phyloP scores from a whole-genome alignment of 2,329 filamentous ascomycete species.

The Colletotrichum melonis region DNA sequence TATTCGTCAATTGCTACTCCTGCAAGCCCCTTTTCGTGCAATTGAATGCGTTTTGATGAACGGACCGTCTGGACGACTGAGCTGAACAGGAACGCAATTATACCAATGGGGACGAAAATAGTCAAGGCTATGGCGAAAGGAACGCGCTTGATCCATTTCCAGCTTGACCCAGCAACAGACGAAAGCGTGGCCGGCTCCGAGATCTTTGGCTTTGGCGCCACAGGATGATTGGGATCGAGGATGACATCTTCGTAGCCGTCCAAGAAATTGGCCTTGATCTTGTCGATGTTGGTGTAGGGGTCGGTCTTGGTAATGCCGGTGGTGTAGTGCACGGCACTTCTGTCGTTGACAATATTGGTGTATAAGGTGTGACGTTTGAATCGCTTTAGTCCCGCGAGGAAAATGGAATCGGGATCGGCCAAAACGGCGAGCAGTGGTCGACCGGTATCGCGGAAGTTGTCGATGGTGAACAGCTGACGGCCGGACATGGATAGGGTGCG shows the following conservation, averaged over 20 bases:
- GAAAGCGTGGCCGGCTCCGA: constrained; percentile 42
- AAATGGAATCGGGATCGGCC: constrained; percentile 86
- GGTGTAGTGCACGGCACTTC: constrained; percentile 85
- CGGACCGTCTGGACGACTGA: constrained; percentile 80
- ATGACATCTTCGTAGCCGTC: constrained; percentile 80
- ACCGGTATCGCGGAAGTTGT: constrained; percentile 86
- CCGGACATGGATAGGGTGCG: constrained; percentile 86
- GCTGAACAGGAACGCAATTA: constrained; percentile 79
- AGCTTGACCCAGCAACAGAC: constrained; percentile 45
- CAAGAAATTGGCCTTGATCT: constrained; percentile 78
- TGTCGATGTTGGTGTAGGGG: constrained; percentile 77
- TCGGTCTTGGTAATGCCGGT: constrained; percentile 81
- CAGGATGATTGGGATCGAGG: constrained; percentile 74
- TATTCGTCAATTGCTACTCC: constrained; percentile 78
- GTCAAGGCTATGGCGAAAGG: constrained; percentile 74
- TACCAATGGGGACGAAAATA: constrained; percentile 79
- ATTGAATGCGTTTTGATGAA: constrained; percentile 78
- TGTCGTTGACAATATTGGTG: constrained; percentile 88
- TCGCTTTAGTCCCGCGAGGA: constrained; percentile 79
- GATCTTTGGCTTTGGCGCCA: constrained; percentile 58
- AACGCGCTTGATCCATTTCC: constrained; percentile 60
- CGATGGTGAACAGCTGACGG: constrained; percentile 87
- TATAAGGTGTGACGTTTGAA: constrained; percentile 86
- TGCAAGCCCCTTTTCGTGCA: constrained; percentile 78
- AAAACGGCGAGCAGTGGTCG: constrained; percentile 83